Conservation (phyloP, 2,329 filamentous ascomycete species). For the Cladosporium halotolerans region DNA sequence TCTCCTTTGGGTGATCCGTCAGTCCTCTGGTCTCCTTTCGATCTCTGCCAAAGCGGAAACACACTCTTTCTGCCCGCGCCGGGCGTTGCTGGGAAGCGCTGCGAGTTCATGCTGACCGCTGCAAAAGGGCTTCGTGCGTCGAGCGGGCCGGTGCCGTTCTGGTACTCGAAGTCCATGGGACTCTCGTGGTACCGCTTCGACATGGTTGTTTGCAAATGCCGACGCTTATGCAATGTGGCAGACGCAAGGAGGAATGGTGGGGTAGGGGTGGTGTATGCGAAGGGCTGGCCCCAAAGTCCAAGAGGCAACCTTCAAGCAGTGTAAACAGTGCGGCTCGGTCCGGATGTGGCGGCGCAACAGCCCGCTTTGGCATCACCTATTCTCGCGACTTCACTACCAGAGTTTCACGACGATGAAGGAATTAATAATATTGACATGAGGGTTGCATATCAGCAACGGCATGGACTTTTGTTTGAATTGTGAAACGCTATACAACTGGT, state of each 20-base stretch:
- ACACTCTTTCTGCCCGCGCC: constrained; percentile 25
- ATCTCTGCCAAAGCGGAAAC: constrained; percentile 15
- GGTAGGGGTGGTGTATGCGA: too few species aligned
- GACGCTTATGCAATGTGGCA: too few species aligned
- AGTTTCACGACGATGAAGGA: too few species aligned
- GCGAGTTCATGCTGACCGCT: constrained; percentile 31
- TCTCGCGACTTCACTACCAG: neutral
- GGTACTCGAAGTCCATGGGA: constrained; percentile 51
- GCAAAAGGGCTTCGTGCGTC: constrained; percentile 45
- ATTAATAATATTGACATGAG: too few species aligned
- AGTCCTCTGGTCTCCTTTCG: neutral
- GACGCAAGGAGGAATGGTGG: too few species aligned
- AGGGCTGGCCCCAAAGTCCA: too few species aligned
- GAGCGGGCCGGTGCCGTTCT: constrained; percentile 41
- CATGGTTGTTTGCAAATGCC: constrained; percentile 14
- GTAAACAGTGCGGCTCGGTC: neutral
- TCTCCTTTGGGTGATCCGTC: constrained; percentile 5
- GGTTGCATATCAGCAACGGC: too few species aligned
- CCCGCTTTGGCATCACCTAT: neutral
- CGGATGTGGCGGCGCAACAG: neutral
- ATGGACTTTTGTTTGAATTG: too few species aligned
- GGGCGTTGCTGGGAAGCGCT: constrained; percentile 22
- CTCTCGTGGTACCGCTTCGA: constrained; percentile 35
- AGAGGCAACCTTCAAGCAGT: too few species aligned
- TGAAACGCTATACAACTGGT: neutral